Evolutionary conservation across 2,329 filamentous ascomycete species (phyloP).

Genomic region (Grosmannia clavigera): DNA sequence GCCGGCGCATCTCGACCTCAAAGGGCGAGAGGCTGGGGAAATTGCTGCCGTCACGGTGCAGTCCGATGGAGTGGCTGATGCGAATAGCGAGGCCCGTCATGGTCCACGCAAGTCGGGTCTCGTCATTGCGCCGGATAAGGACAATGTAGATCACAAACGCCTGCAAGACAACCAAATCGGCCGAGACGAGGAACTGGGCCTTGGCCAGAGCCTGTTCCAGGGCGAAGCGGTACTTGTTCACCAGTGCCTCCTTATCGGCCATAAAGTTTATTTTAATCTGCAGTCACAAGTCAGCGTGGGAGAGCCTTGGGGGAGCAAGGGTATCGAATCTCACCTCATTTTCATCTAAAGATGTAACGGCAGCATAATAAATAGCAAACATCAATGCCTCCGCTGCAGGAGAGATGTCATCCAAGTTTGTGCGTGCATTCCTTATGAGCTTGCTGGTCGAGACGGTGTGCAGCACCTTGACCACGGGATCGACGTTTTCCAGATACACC

Average conservation of each 20-base stretch:
- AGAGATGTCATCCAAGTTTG: constrained; percentile 44
- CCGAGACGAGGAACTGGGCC: constrained; percentile 47
- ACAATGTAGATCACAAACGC: constrained; percentile 48
- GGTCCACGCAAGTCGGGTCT: constrained; percentile 46
- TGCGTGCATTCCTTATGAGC: constrained; percentile 33
- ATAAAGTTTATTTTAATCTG: constrained; percentile 40
- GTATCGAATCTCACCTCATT: constrained; percentile 33
- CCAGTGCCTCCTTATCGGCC: constrained; percentile 31
- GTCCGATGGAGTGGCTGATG: constrained; percentile 46
- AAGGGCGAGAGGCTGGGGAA: constrained; percentile 39
- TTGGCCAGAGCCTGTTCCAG: constrained; percentile 48
- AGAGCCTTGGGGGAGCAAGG: too few relatives aligned
- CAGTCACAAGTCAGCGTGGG: background rate
- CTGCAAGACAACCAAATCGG: constrained; percentile 47
- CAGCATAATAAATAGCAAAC: constrained; percentile 49
- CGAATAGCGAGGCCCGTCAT: constrained; percentile 45
- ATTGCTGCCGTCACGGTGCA: constrained; percentile 42
- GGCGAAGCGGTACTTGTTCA: constrained; percentile 37
- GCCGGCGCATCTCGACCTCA: constrained; percentile 46
- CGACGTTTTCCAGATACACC: constrained; percentile 38
- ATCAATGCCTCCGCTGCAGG: constrained; percentile 48
- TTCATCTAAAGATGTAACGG: constrained; percentile 47
- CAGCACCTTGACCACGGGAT: constrained; percentile 28
- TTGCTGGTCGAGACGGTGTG: constrained; percentile 32
- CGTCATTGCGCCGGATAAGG: constrained; percentile 37